These are phyloP conservation scores for Chimonanthus salicifolius DNA, from an alignment of 164 flowering plant genomes.

Conservation along the genomic window DNA sequence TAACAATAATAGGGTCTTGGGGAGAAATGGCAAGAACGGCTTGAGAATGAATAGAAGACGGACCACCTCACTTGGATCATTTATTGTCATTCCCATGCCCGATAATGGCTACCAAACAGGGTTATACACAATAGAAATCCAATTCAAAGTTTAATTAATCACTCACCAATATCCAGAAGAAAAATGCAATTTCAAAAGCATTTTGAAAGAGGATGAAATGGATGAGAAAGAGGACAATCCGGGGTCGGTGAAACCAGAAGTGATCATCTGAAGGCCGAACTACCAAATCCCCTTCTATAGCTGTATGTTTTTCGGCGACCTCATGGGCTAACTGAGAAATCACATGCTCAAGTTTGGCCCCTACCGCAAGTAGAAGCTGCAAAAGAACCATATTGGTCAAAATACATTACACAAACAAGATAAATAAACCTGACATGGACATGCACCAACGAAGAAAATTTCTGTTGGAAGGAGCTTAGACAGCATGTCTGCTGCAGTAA, in stretches of 20 bases:
- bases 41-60: too few species aligned
- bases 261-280: constrained; percentile 72
- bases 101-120: too few species aligned
- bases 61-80: too few species aligned
- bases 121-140: neutral
- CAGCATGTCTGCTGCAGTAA: neutral
- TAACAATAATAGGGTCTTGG: too few species aligned
- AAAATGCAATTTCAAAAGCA: constrained; percentile 73
- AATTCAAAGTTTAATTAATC: too few species aligned
- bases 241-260: constrained; percentile 69
- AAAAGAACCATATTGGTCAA: neutral
- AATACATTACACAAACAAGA: neutral
- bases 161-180: constrained; percentile 77
- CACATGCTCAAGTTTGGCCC: constrained; percentile 68
- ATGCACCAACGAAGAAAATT: too few species aligned
- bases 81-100: too few species aligned
- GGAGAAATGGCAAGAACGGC: too few species aligned
- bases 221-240: constrained; percentile 52
- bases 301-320: constrained; percentile 24
- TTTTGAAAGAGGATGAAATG: constrained; percentile 78
- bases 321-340: constrained; percentile 56
- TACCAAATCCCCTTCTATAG: constrained; percentile 27
- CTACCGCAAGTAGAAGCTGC: constrained; percentile 73
- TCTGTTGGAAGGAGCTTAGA: neutral
- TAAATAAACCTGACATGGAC: too few species aligned